Evolutionary conservation across 345 rosid genomes (phyloP).

Genomic region (Gossypium stocksii): DNA sequence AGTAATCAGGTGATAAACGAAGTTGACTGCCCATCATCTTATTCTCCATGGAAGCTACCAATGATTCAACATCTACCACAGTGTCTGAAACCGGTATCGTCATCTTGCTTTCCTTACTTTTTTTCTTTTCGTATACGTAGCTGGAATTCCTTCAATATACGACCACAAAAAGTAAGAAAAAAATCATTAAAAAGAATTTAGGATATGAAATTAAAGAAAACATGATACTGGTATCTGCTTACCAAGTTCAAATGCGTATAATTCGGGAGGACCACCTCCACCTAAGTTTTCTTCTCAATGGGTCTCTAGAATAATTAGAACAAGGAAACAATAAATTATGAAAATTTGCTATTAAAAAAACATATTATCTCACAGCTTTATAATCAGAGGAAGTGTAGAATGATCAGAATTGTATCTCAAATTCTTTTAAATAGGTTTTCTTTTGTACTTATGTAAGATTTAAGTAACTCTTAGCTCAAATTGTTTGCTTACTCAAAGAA

Average conservation of each 20-base stretch:
- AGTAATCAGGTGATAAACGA: slow-evolving; percentile 10
- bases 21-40: slow-evolving; percentile 8
- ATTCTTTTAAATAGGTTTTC: neutral
- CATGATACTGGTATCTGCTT: neutral
- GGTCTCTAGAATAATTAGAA: neutral
- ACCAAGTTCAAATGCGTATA: neutral
- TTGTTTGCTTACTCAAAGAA: neutral
- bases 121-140: neutral
- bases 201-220: no score
- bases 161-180: no score
- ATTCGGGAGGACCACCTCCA: neutral
- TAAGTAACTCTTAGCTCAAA: neutral
- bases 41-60: slow-evolving; percentile 8
- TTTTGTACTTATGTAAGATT: neutral
- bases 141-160: neutral
- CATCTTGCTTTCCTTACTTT: neutral
- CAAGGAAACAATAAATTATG: neutral
- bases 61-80: neutral
- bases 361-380: neutral
- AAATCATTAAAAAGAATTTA: no score
- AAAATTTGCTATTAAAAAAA: neutral
- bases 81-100: neutral
- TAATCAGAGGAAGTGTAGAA: neutral
- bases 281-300: neutral
- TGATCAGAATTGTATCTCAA: neutral